Percentiles rank a stretch among this genome's conserved stretches.
Conservation (phyloP, 805 yeast species). For the Phaffomyces thermotolerans region DNA sequence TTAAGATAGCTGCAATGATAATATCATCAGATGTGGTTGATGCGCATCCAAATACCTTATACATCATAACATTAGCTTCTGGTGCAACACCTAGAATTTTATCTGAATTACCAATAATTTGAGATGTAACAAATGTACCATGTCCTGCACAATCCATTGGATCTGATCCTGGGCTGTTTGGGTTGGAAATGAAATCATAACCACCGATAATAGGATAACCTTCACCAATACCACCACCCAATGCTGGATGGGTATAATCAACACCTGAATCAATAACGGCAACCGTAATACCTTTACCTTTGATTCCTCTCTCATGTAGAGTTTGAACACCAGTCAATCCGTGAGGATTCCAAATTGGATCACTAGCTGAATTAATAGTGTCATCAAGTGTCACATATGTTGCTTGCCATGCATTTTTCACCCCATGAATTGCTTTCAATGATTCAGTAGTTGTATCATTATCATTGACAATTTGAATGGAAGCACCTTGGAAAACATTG, state of each 20-base stretch:
- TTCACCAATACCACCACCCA: constrained; percentile 10
- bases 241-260: constrained; percentile 6
- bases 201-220: constrained; percentile 12
- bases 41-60: constrained; percentile 12
- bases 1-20: constrained; percentile 12
- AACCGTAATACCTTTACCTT: constrained; percentile 5
- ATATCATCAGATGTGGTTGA: constrained; percentile 11
- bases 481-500: constrained; percentile 11
- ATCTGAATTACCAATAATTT: constrained; percentile 9
- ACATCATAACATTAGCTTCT: constrained; percentile 10
- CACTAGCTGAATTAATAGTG: constrained; percentile 1
- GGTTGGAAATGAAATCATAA: constrained; percentile 8
- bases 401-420: constrained; percentile 13
- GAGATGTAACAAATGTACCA: constrained; percentile 15
- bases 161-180: constrained; percentile 6
- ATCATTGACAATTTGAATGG: constrained; percentile 4
- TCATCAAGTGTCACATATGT: constrained; percentile 9
- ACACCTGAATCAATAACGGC: constrained; percentile 9
- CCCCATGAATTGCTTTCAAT: constrained; percentile 5
- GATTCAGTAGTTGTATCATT: constrained; percentile 7
- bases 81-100: constrained; percentile 13
- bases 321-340: constrained; percentile 7
- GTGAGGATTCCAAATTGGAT: constrained; percentile 7
- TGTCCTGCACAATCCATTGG: constrained; percentile 17
- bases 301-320: constrained; percentile 6